Percentiles rank a stretch among this genome's conserved stretches.
Conservation (phyloP, 331 rosid species). For the Rhamnella rubrinervis region DNA sequence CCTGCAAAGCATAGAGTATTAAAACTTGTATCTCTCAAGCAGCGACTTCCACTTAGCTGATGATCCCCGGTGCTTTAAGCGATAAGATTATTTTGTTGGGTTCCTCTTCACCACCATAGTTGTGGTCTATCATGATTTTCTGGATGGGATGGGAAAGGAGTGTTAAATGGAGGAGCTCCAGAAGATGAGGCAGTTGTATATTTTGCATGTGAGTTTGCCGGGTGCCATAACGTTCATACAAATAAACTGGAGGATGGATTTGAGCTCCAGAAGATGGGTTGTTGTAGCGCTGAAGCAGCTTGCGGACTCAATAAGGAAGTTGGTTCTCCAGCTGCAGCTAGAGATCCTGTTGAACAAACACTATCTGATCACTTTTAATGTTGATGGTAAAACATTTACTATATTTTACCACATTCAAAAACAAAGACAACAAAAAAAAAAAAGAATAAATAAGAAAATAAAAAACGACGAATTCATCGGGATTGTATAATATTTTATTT, state of each 20-base stretch:
- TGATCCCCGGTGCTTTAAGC: constrained; percentile 14
- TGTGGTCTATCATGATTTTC: too few relatives aligned
- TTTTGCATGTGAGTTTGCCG: fast-evolving
- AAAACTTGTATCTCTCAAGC: constrained; percentile 1
- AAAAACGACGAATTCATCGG: too few relatives aligned
- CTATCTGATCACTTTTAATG: constrained; percentile 7
- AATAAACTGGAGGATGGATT: fast-evolving
- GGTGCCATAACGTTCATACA: not conserved
- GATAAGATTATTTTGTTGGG: constrained; percentile 9
- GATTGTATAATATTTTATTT: too few relatives aligned
- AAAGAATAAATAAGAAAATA: too few relatives aligned
- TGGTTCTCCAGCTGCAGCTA: constrained; percentile 46
- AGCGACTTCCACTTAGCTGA: not conserved
- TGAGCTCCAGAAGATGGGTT: fast-evolving
- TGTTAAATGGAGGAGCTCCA: constrained; percentile 11
- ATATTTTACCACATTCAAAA: too few relatives aligned
- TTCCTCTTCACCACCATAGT: too few relatives aligned
- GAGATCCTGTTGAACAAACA: constrained; percentile 20
- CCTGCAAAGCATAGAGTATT: not conserved
- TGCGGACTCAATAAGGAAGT: constrained; percentile 26
- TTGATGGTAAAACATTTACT: too few relatives aligned
- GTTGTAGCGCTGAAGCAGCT: constrained; percentile 1
- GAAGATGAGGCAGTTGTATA: constrained; percentile 12
- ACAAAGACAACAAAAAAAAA: too few relatives aligned
- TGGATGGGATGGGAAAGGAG: not conserved